Evolutionary conservation across 2,329 filamentous ascomycete genomes (phyloP).

Genomic region (Thielaviopsis euricoi): DNA sequence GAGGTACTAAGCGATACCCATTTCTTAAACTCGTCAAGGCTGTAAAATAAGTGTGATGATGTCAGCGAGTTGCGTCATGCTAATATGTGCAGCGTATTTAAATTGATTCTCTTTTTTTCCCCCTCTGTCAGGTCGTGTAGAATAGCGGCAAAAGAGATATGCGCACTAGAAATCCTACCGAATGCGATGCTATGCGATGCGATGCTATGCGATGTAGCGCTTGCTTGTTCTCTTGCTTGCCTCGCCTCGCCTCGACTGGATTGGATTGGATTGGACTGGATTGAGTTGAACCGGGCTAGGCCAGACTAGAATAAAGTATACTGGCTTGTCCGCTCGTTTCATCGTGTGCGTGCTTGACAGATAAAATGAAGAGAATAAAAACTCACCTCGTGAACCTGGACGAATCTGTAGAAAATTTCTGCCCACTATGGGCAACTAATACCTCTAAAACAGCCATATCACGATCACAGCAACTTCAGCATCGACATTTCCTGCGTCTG

Average conservation of each 20-base stretch:
- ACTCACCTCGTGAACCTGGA: slow-evolving; percentile 57
- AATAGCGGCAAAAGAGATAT: background rate
- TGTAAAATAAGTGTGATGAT: slow-evolving; percentile 19
- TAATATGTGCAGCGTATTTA: background rate
- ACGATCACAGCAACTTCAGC: background rate
- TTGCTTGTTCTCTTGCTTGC: background rate
- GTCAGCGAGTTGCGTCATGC: slow-evolving; percentile 4
- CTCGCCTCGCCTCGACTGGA: background rate
- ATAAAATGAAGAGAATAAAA: background rate
- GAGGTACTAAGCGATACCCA: slow-evolving; percentile 63
- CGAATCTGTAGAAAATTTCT: slow-evolving; percentile 65
- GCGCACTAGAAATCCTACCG: background rate
- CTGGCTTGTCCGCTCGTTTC: background rate
- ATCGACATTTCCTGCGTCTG: slow-evolving; percentile 8
- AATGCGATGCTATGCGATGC: background rate
- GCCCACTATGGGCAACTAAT: slow-evolving; percentile 84
- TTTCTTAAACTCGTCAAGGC: slow-evolving; percentile 68
- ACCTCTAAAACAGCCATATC: slow-evolving; percentile 39
- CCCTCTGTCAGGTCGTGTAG: background rate
- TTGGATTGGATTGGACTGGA: background rate
- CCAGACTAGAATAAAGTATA: background rate
- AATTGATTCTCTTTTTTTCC: background rate
- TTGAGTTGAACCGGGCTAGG: background rate
- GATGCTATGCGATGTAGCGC: background rate
- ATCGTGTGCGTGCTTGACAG: background rate